Base-by-base conservation (phyloP, 202 grass and related monocot genomes). In the Digitaria exilis region DNA sequence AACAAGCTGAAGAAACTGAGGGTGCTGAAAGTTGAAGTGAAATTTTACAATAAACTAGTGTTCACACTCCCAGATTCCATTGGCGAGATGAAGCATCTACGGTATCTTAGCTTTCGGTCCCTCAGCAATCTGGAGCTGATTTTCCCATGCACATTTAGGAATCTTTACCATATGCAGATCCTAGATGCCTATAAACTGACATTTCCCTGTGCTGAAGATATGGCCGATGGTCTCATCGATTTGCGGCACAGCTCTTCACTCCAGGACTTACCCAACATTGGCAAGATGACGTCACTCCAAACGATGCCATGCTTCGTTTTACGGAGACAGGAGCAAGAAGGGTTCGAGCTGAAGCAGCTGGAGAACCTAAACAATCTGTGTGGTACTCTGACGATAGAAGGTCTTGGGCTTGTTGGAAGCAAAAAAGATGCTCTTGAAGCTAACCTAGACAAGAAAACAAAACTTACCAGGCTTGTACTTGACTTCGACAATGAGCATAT, bases 311-410 rank as follows among this genome's bases (percentile, higher is more conserved):
- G 0, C 1, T 81, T 88, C 54, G 0, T 0, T 1, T 69, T 73
- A 13, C 28, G 15, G 46, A 71, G 80, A 13, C 28, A 21, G 46
- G 68, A 84, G 42, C 75, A 80, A 51, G 24, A 42, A n/a, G 80
- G 80, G 26, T 79, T 69, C 52, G 51, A 89, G 51, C 71, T 94
- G 26, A 42, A 19, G 13, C 86, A 94, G 61, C 79, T 94, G 29
- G 65, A 69, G 70, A 15, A 82, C 54, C 52, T 94, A 41, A 82
- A 74, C 67, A 80, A 78, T 29, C 88, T 93, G 44, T 4, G 44
- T 7, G 87, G 85, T 4, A 19, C 21, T 5, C 71, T 93, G 28
- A 2, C 0, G 2, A 87, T 93, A 19, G 0, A 1, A 0, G 48
- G 78, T 35, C 79, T 94, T 18, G 70, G 81, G 30, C 71, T 84